phyloP scores from a whole-genome alignment of 768 basidiomycete species.

The Tephrocybe rancida region DNA sequence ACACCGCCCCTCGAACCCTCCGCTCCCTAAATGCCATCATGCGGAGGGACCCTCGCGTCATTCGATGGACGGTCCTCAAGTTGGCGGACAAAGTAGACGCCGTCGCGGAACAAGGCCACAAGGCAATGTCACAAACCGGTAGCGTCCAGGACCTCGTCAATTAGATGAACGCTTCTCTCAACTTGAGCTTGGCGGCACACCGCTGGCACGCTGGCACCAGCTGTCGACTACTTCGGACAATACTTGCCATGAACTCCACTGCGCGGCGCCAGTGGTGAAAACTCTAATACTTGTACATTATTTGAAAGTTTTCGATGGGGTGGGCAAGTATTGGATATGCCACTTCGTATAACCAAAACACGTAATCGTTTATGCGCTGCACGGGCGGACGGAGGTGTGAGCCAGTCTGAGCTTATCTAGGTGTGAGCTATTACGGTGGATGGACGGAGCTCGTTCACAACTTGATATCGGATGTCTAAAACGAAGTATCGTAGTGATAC shows the following conservation, averaged over 20 bases:
- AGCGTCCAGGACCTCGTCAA: slow-evolving; percentile 9
- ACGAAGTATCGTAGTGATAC: neutral
- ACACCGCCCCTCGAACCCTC: slow-evolving; percentile 76
- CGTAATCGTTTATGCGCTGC: no score
- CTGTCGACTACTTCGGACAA: no score
- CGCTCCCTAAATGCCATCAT: slow-evolving; percentile 65
- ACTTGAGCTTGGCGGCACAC: no score
- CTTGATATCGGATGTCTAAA: neutral
- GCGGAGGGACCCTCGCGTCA: slow-evolving; percentile 78
- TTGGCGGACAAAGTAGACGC: slow-evolving; percentile 75
- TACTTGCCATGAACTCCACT: no score
- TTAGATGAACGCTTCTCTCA: neutral
- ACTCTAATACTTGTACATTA: neutral
- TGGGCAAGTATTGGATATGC: no score
- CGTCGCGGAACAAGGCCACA: slow-evolving; percentile 53
- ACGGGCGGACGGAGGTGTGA: no score
- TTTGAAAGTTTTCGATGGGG: neutral
- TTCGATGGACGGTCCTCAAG: slow-evolving; percentile 82
- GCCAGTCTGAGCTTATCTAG: no score
- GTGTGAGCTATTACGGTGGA: no score
- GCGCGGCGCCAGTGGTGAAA: no score
- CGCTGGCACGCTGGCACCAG: no score
- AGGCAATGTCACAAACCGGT: neutral
- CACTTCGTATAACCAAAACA: no score
- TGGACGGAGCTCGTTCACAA: neutral